Base-by-base conservation (phyloP, 1,284 basidiomycete genomes). In the Microbotryum saponariae region DNA sequence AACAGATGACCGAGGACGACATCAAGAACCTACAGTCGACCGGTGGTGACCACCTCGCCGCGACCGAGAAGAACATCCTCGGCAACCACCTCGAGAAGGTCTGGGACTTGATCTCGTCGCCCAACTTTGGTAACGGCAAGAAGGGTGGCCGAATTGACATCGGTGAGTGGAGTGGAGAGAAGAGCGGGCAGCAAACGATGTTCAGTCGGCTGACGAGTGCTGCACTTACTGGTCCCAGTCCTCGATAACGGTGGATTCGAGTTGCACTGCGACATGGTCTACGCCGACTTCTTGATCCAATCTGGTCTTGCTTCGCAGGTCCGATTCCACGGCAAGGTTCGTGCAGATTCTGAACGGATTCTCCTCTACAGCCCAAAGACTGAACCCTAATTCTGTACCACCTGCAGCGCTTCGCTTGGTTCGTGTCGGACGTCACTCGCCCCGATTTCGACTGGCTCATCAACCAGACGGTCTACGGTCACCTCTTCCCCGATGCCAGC, bases 1-100 rank as follows among this genome's bases (percentile, higher is more conserved):
- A 31, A 31, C 54, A 75, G 73, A 97, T 97, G 93, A 91, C 90
- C 16, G 93, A 97, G 77, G 93, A 97, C 51, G 93, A 97, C 76
- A 97, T 98, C 78, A 94, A 94, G 77, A 85, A 88, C 59, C 82
- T 97, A n/a, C 93, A 98, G 76, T 92, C 91, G 20, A 97, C 93
- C 23, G 94, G 93, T 29, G 92, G 92, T 33, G 93, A 94, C 60
- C 86, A 92, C 69, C 84, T 97, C 52, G 92, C 93, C 8, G 89
- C 91, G 1, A 96, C 93, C 0, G 92, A 97, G 78, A 92, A 94
- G 80, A 97, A 97, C 74, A 79, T 93, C 65, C 80, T 93, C 23
- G 89, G 89, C 53, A 92, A 93, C 75, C 81, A 93, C 74, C 80
- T 96, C 65, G 77, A 80, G 60, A 78, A 83, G 52, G 80, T 97